These are phyloP conservation scores for Ballota nigra DNA, from an alignment of 257 asterid species.

Conservation along the genomic window DNA sequence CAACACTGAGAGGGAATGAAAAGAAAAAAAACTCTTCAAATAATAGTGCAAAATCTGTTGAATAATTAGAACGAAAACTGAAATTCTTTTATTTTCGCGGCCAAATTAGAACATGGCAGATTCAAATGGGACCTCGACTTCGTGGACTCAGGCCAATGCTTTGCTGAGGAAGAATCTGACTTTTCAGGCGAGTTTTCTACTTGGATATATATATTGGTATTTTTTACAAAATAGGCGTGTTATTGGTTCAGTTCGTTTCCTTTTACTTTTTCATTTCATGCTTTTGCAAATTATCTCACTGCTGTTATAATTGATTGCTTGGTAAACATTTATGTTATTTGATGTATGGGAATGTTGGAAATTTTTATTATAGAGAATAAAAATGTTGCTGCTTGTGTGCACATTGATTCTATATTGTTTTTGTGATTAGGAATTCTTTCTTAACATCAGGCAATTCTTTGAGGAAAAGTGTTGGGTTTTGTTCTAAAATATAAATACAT, in stretches of 20 bases:
- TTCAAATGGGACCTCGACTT: conserved; percentile 52
- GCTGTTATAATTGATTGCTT: conserved; percentile 1
- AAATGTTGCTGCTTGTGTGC: background rate
- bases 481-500: background rate
- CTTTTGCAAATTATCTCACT: background rate
- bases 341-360: background rate
- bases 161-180: conserved; percentile 80
- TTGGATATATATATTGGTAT: background rate
- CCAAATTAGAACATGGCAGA: conserved; percentile 24
- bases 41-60: background rate
- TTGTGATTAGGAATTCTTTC: background rate
- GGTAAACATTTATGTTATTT: background rate
- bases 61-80: background rate
- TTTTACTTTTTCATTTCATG: background rate
- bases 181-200: conserved; percentile 56
- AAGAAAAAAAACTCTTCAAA: background rate
- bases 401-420: background rate
- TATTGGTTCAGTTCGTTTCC: background rate
- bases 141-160: conserved; percentile 90
- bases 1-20: background rate
- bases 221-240: background rate
- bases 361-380: background rate
- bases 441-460: background rate
- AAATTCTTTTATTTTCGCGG: background rate
- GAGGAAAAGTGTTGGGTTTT: background rate